Evolutionary conservation across 352 stramenopile species (phyloP), one percentile per base, ranked within the genome.

Genomic region (Phytophthora constricta): DNA sequence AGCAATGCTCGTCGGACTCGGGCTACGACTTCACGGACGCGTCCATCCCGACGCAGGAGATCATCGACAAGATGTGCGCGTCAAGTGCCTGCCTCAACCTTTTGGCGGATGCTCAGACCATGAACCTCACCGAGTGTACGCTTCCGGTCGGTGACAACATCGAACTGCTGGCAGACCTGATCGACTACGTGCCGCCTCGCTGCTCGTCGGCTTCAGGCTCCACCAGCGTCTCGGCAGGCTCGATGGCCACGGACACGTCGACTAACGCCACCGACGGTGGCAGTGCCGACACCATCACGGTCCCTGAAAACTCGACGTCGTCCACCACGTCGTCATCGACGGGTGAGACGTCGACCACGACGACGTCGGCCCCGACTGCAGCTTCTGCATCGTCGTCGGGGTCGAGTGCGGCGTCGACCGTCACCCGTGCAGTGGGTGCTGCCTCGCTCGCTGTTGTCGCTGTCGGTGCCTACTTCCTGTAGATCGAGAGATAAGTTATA

Each of bases 201-300:
- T 79, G 71, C 42, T 27, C 66, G n/a, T 72, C 65, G 8, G 60
- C 49, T 47, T 74, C 77, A 49, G 55, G 68, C 49, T 72, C 65
- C 41, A 76, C 75, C 58, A 52, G 58, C 10, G n/a, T 23, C 8
- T 17, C 43, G 62, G 63, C 68, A 25, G 57, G 70, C 27, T 74
- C 70, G 45, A 80, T 64, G 16, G 79, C 88, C 48, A 91, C 84
- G 4, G 80, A 69, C 16, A 84, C 77, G 51, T 68, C 68, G n/a
- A 68, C 59, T 13, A 27, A 25, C 7, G 31, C 31, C 8, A 59
- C 47, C 45, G 69, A 64, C 54, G 23, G 11, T 19, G 47, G 47
- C 37, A 46, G 46, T 25, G 49, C 48, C 49, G 25, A 53, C 52
- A 76, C 63, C 26, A 46, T 66, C 20, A 66, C 67, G 8, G 55